Percentiles rank a stretch among this genome's conserved stretches.
These are phyloP conservation scores for Globisporangium polare DNA, from an alignment of 352 stramenopile species.

Conservation along the genomic window DNA sequence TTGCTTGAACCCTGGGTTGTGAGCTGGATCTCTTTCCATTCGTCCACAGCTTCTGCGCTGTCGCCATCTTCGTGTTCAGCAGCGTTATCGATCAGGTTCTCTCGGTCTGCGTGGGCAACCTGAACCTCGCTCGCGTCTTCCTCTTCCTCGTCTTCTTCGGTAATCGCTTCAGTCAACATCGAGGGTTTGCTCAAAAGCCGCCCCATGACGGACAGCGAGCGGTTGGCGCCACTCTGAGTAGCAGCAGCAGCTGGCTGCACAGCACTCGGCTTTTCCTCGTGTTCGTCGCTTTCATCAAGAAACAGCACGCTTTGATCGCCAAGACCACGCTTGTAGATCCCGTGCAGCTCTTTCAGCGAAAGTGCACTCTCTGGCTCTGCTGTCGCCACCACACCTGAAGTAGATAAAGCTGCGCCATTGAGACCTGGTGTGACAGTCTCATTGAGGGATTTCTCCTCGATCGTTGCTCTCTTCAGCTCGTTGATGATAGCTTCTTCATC, in stretches of 20 bases:
- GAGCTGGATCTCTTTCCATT: constrained; percentile 66
- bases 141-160: constrained; percentile 27
- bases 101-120: not conserved
- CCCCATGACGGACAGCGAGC: constrained; percentile 34
- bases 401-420: not conserved
- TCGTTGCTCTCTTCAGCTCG: constrained; percentile 40
- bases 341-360: constrained; percentile 65
- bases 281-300: constrained; percentile 26
- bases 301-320: constrained; percentile 65
- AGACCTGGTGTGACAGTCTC: not conserved
- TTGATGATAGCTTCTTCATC: constrained; percentile 36
- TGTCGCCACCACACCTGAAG: not conserved
- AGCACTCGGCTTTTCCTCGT: constrained; percentile 5
- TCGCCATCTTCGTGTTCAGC: constrained; percentile 3
- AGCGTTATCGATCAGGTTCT: constrained; percentile 14
- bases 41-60: constrained; percentile 16
- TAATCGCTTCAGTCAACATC: constrained; percentile 34
- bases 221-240: not conserved
- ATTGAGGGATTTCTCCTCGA: constrained; percentile 27
- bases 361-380: constrained; percentile 22
- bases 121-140: constrained; percentile 13
- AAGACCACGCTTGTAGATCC: constrained; percentile 78
- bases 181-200: constrained; percentile 38
- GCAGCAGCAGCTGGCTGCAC: not conserved
- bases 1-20: not conserved